A percentile compares a stretch with the other conserved stretches of the same genome.
Conservation (phyloP, 2,329 filamentous ascomycete genomes). For the Talaromyces piceae region DNA sequence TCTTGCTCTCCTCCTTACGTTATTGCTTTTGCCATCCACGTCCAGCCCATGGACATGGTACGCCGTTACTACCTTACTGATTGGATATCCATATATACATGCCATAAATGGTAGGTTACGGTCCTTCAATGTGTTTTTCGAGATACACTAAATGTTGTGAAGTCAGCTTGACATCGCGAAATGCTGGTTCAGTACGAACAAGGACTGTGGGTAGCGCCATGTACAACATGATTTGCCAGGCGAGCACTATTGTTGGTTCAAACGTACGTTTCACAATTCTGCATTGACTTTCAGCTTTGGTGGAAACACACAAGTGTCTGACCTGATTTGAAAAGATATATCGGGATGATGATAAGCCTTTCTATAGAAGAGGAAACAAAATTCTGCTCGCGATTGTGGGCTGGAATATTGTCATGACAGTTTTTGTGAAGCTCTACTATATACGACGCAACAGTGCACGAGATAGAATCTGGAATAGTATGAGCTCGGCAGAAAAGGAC, state of each 20-base stretch:
- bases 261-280: slow-evolving; percentile 14
- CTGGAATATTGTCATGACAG: slow-evolving; percentile 44
- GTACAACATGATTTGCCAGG: slow-evolving; percentile 41
- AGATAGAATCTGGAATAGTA: slow-evolving; percentile 27
- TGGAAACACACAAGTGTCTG: background rate
- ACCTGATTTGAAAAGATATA: slow-evolving; percentile 38
- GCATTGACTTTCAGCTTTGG: background rate
- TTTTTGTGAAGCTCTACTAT: slow-evolving; percentile 37
- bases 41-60: slow-evolving; percentile 49
- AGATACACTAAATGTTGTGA: slow-evolving; percentile 26
- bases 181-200: slow-evolving; percentile 36
- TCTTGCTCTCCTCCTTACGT: slow-evolving; percentile 45
- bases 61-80: slow-evolving; percentile 44
- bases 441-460: slow-evolving; percentile 31
- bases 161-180: slow-evolving; percentile 36
- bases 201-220: slow-evolving; percentile 35
- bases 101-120: slow-evolving; percentile 24
- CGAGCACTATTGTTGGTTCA: slow-evolving; percentile 31
- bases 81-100: slow-evolving; percentile 52
- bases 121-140: no score
- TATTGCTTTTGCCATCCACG: slow-evolving; percentile 42
- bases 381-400: slow-evolving; percentile 48
- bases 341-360: slow-evolving; percentile 47
- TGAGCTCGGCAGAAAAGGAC: slow-evolving; percentile 30
- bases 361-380: slow-evolving; percentile 52